Conservation (phyloP, 345 rosid genomes). For the Bruguiera gymnorhiza region DNA sequence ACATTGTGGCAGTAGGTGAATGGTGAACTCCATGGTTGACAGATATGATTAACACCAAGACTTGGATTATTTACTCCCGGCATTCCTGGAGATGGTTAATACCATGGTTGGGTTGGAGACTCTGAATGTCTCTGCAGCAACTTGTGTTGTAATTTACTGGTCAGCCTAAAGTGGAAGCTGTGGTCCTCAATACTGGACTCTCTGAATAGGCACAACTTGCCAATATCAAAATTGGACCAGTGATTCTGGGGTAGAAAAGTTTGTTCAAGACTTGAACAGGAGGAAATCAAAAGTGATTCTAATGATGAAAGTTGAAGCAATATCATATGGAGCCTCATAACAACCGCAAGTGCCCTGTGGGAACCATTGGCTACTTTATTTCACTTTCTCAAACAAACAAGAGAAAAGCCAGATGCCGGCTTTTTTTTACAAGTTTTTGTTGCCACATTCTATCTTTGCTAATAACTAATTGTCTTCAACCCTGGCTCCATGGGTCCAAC, state of each 20-base stretch:
- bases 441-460: background rate
- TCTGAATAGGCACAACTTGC: background rate
- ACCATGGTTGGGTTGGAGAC: no score
- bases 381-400: background rate
- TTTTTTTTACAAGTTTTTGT: background rate
- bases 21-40: no score
- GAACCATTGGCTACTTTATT: background rate
- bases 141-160: background rate
- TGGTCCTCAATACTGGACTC: background rate
- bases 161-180: background rate
- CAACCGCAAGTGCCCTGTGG: background rate
- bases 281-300: background rate
- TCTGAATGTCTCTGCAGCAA: background rate
- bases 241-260: background rate
- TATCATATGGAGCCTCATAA: background rate
- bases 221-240: background rate
- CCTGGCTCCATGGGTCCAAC: background rate
- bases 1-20: no score
- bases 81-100: no score
- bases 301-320: background rate
- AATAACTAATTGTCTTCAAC: background rate
- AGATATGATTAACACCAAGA: no score
- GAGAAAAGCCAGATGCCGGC: background rate
- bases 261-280: constrained; percentile 2
- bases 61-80: no score